Evolutionary conservation across 352 stramenopile species (phyloP).

Genomic region (Phytopythium oedochilum): DNA sequence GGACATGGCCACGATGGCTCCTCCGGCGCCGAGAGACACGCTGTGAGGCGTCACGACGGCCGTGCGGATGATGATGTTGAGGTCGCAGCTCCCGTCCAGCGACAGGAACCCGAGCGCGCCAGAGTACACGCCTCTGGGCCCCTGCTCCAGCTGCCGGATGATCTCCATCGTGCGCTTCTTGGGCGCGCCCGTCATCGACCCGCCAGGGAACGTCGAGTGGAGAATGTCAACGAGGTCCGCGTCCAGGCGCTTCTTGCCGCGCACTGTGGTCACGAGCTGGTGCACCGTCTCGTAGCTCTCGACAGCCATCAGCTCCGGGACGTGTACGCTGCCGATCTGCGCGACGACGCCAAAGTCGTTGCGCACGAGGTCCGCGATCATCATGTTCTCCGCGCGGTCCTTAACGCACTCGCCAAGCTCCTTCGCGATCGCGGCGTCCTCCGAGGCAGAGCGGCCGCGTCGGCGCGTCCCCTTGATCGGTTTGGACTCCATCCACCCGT

Average conservation of each 20-base stretch:
- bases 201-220: constrained; percentile 93
- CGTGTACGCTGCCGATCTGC: constrained; percentile 88
- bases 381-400: constrained; percentile 96
- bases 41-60: constrained; percentile 83
- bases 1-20: constrained; percentile 94
- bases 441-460: constrained; percentile 28
- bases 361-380: constrained; percentile 96
- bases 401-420: constrained; percentile 88
- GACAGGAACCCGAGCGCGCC: constrained; percentile 95
- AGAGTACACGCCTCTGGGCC: constrained; percentile 92
- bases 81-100: constrained; percentile 92
- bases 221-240: constrained; percentile 89
- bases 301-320: constrained; percentile 93
- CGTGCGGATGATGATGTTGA: constrained; percentile 98
- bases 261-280: constrained; percentile 96
- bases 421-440: constrained; percentile 63
- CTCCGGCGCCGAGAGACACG: constrained; percentile 91
- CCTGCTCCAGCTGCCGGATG: constrained; percentile 89
- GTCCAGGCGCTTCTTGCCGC: constrained; percentile 52
- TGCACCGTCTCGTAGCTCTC: constrained; percentile 97
- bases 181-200: constrained; percentile 97
- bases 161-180: constrained; percentile 97
- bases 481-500: constrained; percentile 93
- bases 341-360: constrained; percentile 96
- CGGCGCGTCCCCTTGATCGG: constrained; percentile 95